phyloP scores from a whole-genome alignment of 2,329 filamentous ascomycete species.

The Elsinoe perseae region DNA sequence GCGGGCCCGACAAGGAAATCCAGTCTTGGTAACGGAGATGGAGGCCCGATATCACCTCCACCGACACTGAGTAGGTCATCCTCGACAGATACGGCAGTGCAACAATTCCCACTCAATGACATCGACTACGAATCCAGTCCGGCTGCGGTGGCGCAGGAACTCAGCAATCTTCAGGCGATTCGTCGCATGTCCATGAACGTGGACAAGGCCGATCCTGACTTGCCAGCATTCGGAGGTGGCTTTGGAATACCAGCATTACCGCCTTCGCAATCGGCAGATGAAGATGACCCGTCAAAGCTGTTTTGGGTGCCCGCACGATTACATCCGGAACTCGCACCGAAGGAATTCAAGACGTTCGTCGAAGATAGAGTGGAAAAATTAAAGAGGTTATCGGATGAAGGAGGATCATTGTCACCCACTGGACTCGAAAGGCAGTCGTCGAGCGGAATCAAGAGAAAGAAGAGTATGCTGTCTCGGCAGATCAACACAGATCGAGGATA shows the following conservation, averaged over 20 bases:
- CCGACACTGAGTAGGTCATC: conserved; percentile 33
- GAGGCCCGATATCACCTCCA: conserved; percentile 28
- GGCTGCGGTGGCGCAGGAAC: conserved; percentile 80
- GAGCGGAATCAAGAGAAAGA: conserved; percentile 66
- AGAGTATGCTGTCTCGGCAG: conserved; percentile 90
- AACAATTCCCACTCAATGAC: conserved; percentile 63
- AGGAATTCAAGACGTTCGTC: conserved; percentile 93
- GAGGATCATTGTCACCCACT: conserved; percentile 55
- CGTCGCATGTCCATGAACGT: conserved; percentile 94
- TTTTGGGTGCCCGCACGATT: conserved; percentile 95
- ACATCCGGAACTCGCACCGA: conserved; percentile 88
- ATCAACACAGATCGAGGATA: conserved; percentile 72
- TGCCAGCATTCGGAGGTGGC: conserved; percentile 61
- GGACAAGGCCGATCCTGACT: conserved; percentile 59
- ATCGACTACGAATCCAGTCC: conserved; percentile 86
- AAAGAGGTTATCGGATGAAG: conserved; percentile 66
- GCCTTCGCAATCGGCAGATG: conserved; percentile 62
- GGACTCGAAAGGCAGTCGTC: conserved; percentile 49
- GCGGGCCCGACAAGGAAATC: conserved; percentile 17
- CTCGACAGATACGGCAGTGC: conserved; percentile 30
- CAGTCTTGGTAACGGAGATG: conserved; percentile 19
- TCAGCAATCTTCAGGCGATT: conserved; percentile 85
- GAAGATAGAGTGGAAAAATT: conserved; percentile 90
- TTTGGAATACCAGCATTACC: conserved; percentile 58
- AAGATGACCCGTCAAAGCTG: conserved; percentile 78